Evolutionary conservation across 2,329 filamentous ascomycete genomes (phyloP).

Genomic region (Colletotrichum graminicola): DNA sequence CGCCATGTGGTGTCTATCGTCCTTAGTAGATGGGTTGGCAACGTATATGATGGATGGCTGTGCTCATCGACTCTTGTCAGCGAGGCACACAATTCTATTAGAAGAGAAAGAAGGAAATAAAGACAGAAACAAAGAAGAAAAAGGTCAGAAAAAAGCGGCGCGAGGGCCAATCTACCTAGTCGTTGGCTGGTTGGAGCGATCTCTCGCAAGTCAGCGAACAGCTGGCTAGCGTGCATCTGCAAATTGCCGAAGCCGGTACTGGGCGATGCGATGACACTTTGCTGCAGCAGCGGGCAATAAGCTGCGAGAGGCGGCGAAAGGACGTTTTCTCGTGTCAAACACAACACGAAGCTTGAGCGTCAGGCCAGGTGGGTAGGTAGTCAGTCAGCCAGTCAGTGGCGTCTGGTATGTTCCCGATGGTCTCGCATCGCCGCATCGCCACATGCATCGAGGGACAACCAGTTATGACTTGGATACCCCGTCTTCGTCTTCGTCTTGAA

Average conservation of each 20-base stretch:
- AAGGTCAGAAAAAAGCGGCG: neutral
- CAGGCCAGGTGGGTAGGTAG: neutral
- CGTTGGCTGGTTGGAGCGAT: slow-evolving; percentile 15
- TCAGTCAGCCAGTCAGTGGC: neutral
- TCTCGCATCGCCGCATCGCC: neutral
- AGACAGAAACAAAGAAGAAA: too few species aligned
- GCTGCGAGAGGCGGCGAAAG: slow-evolving; percentile 6
- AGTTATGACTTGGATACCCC: neutral
- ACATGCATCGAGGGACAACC: neutral
- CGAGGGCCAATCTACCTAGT: neutral
- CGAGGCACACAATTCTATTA: slow-evolving; percentile 12
- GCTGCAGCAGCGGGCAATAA: slow-evolving; percentile 11
- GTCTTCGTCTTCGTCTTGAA: neutral
- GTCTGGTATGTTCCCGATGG: slow-evolving; percentile 24
- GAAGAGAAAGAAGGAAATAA: neutral
- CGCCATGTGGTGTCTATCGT: slow-evolving; percentile 30
- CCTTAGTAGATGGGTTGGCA: slow-evolving; percentile 24
- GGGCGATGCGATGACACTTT: slow-evolving; percentile 21
- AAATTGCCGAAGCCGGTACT: neutral
- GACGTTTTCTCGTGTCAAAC: slow-evolving; percentile 5
- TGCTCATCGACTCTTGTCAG: slow-evolving; percentile 34
- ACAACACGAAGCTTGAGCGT: slow-evolving; percentile 12
- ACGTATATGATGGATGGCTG: slow-evolving; percentile 29
- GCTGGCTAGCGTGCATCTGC: slow-evolving; percentile 35
- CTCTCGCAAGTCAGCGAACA: slow-evolving; percentile 25